These are phyloP conservation scores for Berberis vulgaris DNA, from an alignment of 164 flowering plant genomes.

Conservation along the genomic window DNA sequence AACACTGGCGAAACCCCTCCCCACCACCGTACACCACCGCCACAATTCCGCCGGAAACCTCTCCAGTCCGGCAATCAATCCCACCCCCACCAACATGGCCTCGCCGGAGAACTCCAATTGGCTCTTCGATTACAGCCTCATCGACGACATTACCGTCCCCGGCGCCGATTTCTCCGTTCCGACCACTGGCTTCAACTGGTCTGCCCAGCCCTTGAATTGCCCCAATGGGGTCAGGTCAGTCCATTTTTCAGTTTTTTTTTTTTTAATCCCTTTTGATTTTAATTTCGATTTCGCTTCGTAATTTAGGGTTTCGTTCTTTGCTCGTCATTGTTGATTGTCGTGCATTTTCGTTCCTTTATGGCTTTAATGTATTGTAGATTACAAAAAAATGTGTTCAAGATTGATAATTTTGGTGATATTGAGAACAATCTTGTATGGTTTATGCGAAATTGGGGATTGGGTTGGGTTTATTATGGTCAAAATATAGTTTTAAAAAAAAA, in stretches of 20 bases:
- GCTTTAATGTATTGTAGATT: no score
- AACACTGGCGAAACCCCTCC: slow-evolving; percentile 1
- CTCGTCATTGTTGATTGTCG: no score
- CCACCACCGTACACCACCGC: not conserved
- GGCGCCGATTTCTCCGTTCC: slow-evolving; percentile 30
- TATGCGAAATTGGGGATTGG: no score
- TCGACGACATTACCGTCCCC: slow-evolving; percentile 42
- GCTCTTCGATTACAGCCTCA: slow-evolving; percentile 46
- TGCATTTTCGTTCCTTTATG: no score
- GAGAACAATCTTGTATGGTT: no score
- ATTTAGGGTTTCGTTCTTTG: no score
- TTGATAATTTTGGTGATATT: no score
- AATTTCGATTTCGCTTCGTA: no score
- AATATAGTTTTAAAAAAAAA: no score
- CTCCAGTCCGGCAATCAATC: slow-evolving; percentile 8
- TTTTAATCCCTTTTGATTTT: no score
- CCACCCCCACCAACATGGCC: slow-evolving; percentile 31
- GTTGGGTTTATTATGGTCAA: no score
- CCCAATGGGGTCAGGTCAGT: slow-evolving; percentile 33
- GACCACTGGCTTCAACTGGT: slow-evolving; percentile 43
- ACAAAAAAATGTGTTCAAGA: no score
- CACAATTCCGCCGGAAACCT: not conserved
- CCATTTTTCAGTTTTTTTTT: not conserved
- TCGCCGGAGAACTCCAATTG: slow-evolving; percentile 60
- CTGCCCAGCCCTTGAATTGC: slow-evolving; percentile 28